Base-by-base conservation (phyloP, 805 yeast species). In the Starmerella sp. region DNA sequence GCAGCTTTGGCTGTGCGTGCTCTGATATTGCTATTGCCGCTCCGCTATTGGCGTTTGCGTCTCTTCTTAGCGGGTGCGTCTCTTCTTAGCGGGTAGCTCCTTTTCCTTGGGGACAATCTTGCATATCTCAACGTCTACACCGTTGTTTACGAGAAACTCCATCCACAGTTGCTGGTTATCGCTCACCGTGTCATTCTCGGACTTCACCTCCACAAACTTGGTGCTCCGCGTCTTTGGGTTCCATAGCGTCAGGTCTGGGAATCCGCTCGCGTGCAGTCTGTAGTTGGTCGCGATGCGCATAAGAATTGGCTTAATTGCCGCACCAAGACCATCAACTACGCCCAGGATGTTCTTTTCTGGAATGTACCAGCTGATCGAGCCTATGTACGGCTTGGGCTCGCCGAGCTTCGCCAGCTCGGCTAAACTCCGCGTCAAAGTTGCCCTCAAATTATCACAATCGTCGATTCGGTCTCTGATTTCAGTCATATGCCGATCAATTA, bases 151-250 rank as follows among this genome's bases (percentile, higher is more conserved):
- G 43, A 71, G 53, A 31, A 67, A 62, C 55, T 67, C 65, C 51
- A 71, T 65, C 74, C 74, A 71, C 7, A 68, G 51, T 35, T 64
- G 58, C 62, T 71, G 74, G 47, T 62, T 65, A 52, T 69, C 72
- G 15, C 72, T 68, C 30, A 71, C 59, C 2, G 65, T 60, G 54
- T 71, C 74, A 52, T 69, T 69, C 34, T 64, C 69, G 2, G 73
- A 68, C 50, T 71, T 71, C 29, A 71, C 74, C 50, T 67, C 71
- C 30, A 65, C 67, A 56, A 67, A 60, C 56, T 61, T 61, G 29
- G 66, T 59, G n/a, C 29, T 41, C 6, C 32, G 15, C 13, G 22
- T 15, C 5, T 14, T 42, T 6, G 41, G n/a, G 34, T 51, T 59
- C 70, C 71, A 69, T 22, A 70, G 54, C 29, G 69, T 67, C 41